A percentile compares a stretch with the other conserved stretches of the same genome.
These are phyloP conservation scores for Cubamyces sp. DNA, from an alignment of 768 basidiomycete genomes.

Conservation along the genomic window DNA sequence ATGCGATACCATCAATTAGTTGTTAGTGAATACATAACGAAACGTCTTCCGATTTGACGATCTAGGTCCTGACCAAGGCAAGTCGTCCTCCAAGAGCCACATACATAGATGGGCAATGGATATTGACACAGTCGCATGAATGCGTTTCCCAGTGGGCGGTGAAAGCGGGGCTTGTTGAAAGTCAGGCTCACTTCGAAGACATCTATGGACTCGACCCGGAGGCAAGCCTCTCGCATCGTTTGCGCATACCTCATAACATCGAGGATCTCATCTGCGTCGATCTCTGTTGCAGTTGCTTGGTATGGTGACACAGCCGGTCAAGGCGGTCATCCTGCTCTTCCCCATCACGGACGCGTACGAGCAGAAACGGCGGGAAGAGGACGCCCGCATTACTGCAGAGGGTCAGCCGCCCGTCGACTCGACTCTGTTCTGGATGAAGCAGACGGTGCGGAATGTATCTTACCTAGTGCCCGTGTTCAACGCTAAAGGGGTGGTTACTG, in stretches of 20 bases:
- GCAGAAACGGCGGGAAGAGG: conserved; percentile 59
- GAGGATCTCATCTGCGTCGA: neutral
- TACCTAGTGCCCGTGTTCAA: neutral
- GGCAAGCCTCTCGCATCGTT: conserved; percentile 39
- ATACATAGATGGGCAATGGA: too few species aligned
- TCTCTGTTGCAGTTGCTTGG: conserved; percentile 57
- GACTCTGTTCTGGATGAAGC: conserved; percentile 85
- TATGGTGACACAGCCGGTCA: conserved; percentile 73
- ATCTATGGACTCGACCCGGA: conserved; percentile 75
- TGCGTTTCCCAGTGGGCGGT: conserved; percentile 58
- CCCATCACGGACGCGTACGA: conserved; percentile 62
- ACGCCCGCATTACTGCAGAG: conserved; percentile 51
- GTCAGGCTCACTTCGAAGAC: conserved; percentile 61
- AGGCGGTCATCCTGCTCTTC: conserved; percentile 86
- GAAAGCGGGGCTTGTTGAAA: conserved; percentile 62
- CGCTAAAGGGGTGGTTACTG: too few species aligned
- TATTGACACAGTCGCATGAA: neutral
- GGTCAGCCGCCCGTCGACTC: conserved; percentile 57
- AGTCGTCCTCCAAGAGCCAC: too few species aligned
- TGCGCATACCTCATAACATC: neutral
- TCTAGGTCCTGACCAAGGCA: conserved; percentile 40
- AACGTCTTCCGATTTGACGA: neutral
- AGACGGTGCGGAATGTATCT: conserved; percentile 61
- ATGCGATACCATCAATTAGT: conserved; percentile 20
- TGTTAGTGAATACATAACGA: neutral